Conservation (phyloP, 768 basidiomycete species). For the Ramaria rubella region DNA sequence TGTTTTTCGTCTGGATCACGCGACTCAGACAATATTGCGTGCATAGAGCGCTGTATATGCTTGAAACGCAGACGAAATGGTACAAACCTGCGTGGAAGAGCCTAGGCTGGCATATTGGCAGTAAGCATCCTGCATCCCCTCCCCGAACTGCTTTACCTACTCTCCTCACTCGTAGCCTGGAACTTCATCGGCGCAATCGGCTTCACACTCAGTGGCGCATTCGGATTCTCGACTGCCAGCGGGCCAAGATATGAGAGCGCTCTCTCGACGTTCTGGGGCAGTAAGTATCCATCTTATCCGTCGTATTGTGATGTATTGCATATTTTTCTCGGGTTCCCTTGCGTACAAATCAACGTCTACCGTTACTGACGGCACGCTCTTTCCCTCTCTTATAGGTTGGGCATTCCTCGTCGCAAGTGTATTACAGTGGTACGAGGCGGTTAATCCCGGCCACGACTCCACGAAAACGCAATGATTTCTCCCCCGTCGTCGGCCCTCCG, state of each 20-base stretch:
- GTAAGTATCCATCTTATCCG: not conserved
- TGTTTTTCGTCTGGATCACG: not conserved
- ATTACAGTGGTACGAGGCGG: slow-evolving; percentile 47
- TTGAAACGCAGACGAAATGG: slow-evolving; percentile 53
- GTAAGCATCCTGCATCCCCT: slow-evolving; percentile 19
- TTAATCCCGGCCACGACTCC: too few relatives aligned
- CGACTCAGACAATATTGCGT: not conserved
- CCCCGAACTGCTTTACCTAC: not conserved
- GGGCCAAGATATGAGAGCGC: slow-evolving; percentile 45
- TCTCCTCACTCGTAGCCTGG: slow-evolving; percentile 35
- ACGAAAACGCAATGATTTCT: too few relatives aligned
- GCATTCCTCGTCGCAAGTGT: slow-evolving; percentile 56
- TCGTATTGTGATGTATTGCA: not conserved
- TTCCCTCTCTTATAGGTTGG: slow-evolving; percentile 29
- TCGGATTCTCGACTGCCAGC: slow-evolving; percentile 38
- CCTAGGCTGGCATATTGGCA: slow-evolving; percentile 51
- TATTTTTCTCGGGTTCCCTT: too few relatives aligned
- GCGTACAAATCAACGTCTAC: not conserved
- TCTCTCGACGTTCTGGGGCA: slow-evolving; percentile 50
- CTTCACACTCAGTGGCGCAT: slow-evolving; percentile 51
- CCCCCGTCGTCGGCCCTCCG: too few relatives aligned
- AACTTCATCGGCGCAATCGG: slow-evolving; percentile 54
- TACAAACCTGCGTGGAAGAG: slow-evolving; percentile 37
- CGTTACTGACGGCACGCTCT: not conserved
- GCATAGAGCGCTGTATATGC: slow-evolving; percentile 35